Percentiles rank a stretch among this genome's conserved stretches.
These are phyloP conservation scores for Magnolia changhungtana DNA, from an alignment of 164 flowering plant genomes.

Conservation along the genomic window DNA sequence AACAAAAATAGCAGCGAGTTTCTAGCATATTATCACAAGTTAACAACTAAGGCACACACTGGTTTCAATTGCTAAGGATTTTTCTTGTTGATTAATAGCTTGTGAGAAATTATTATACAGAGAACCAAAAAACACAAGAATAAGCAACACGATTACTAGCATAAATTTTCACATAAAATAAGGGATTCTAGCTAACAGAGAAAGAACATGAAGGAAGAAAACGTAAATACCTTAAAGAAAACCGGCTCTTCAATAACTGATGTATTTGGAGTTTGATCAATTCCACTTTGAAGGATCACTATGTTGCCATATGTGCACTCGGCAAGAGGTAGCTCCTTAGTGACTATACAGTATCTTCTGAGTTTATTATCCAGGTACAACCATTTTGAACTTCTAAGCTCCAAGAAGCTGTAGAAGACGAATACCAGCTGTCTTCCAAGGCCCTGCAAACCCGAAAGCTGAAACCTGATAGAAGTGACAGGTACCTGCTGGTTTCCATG, in stretches of 20 bases:
- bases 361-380: constrained; percentile 48
- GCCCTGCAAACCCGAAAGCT: constrained; percentile 40
- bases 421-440: constrained; percentile 54
- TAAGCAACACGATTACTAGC: not conserved
- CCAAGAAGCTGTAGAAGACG: constrained; percentile 52
- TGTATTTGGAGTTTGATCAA: constrained; percentile 19
- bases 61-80: too few species aligned
- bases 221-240: constrained; percentile 43
- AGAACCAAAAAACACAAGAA: not conserved
- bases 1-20: too few species aligned
- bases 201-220: not conserved
- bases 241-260: constrained; percentile 22
- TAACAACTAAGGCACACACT: not conserved
- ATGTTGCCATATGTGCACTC: constrained; percentile 80
- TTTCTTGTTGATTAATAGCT: too few species aligned
- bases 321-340: constrained; percentile 57
- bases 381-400: constrained; percentile 54
- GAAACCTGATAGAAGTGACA: constrained; percentile 69
- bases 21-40: not conserved
- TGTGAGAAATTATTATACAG: too few species aligned
- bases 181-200: not conserved
- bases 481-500: constrained; percentile 52
- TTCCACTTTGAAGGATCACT: constrained; percentile 43
- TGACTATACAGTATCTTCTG: constrained; percentile 38
- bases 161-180: not conserved